Evolutionary conservation across 2,329 filamentous ascomycete genomes (phyloP), one percentile per base, ranked within the genome.

Genomic region (Arthrobotrys musiformis): DNA sequence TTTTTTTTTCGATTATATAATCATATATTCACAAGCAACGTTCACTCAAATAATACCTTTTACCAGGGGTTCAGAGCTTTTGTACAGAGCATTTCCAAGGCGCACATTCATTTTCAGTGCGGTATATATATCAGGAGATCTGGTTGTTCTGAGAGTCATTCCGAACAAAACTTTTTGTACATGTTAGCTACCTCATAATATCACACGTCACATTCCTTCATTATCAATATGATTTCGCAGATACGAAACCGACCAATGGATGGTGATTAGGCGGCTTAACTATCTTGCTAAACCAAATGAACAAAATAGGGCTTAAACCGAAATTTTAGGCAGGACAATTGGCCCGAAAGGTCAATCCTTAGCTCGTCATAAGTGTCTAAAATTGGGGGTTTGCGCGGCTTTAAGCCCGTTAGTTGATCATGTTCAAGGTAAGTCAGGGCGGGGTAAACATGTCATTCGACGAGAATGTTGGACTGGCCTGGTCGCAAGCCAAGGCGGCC

Each of bases 101-200:
- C 73, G 73, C 54, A 63, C 70, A 56, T 75, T 75, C 63, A 56
- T 75, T 75, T 74, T 50, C 7, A 15, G 28, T 56, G 28, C 50
- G 54, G 40, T 58, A 33, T 56, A 30, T 52, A 28, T 3, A 8
- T 2, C 17, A n/a, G n/a, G n/a, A n/a, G 9, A 58, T 40, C 11
- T 26, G 26, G 9, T 40, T 40, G n/a, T 40, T 40, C 30, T 26
- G 7, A 37, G 26, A 3, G 9, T 19, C n/a, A 58, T 40, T 7
- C 17, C 33, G 9, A 40, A 33, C 33, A 58, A 8, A 40, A 2
- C 11, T 40, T 19, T 37, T 40, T 58, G 54, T 58, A 40, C 28
- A 66, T 35, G 42, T n/a, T 19, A 33, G 13, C 11, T 50, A 64
- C 40, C 4, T 66, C 22, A 40, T 40, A 42, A 66, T 54, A 28